phyloP scores from a whole-genome alignment of 2,329 filamentous ascomycete genomes.

The Thielaviopsis punctulata region DNA sequence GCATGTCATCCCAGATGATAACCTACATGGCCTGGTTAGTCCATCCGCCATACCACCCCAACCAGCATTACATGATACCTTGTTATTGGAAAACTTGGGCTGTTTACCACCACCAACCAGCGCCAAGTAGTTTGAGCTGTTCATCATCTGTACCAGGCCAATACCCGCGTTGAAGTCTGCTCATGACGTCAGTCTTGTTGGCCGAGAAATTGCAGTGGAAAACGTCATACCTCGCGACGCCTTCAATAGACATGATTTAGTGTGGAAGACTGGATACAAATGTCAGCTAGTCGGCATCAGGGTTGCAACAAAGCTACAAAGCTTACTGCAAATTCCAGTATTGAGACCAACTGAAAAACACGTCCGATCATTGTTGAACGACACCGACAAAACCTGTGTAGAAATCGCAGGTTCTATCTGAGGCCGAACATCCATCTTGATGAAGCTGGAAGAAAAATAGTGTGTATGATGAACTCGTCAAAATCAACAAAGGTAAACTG shows the following conservation, averaged over 20 bases:
- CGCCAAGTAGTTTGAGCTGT: slow-evolving; percentile 70
- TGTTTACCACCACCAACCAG: slow-evolving; percentile 75
- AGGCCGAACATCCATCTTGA: slow-evolving; percentile 71
- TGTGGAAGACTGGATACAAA: slow-evolving; percentile 44
- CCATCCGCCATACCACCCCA: not conserved
- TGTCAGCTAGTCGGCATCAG: no score
- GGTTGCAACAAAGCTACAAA: not conserved
- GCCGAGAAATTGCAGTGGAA: not conserved
- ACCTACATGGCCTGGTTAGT: slow-evolving; percentile 27
- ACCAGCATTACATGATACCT: slow-evolving; percentile 31
- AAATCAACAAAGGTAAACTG: not conserved
- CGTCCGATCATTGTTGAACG: slow-evolving; percentile 71
- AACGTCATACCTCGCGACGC: slow-evolving; percentile 27
- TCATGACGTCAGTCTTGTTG: not conserved
- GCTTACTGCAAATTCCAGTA: slow-evolving; percentile 62
- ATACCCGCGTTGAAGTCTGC: slow-evolving; percentile 67
- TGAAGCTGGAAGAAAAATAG: not conserved
- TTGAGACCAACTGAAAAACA: slow-evolving; percentile 80
- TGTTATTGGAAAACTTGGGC: slow-evolving; percentile 76
- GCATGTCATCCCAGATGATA: slow-evolving; percentile 82
- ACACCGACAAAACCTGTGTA: slow-evolving; percentile 61
- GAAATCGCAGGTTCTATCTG: slow-evolving; percentile 63
- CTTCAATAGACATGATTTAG: slow-evolving; percentile 54
- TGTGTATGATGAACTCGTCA: no score
- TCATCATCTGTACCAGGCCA: slow-evolving; percentile 71